These are phyloP conservation scores for Penicillium sp. DNA, from an alignment of 2,329 filamentous ascomycete species.

Conservation along the genomic window DNA sequence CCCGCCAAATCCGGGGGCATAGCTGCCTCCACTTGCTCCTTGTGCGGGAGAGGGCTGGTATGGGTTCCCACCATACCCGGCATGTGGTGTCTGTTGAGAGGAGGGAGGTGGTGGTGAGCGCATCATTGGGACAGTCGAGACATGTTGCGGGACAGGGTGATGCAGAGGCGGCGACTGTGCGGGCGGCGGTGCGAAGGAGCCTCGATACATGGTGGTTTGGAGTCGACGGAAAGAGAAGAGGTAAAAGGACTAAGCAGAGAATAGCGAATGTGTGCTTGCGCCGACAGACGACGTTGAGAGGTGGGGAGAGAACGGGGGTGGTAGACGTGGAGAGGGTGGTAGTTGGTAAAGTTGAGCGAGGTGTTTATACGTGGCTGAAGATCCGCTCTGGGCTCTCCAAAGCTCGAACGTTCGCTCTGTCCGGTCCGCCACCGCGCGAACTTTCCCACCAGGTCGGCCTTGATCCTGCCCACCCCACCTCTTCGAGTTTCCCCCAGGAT, in stretches of 20 bases:
- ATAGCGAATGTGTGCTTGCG: constrained; percentile 10
- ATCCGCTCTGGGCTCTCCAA: constrained; percentile 25
- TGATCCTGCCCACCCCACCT: constrained; percentile 18
- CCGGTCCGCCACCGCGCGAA: constrained; percentile 26
- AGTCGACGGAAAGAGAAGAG: constrained; percentile 12
- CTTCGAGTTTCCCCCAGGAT: constrained; percentile 19
- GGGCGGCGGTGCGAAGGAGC: constrained; percentile 73
- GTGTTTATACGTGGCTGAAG: constrained; percentile 39
- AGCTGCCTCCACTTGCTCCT: constrained; percentile 43
- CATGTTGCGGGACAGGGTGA: constrained; percentile 96
- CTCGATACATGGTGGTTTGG: constrained; percentile 71
- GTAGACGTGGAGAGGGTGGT: not conserved
- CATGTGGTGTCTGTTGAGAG: constrained; percentile 67
- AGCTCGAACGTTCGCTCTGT: constrained; percentile 22
- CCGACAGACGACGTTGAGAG: constrained; percentile 11
- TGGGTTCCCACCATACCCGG: constrained; percentile 51
- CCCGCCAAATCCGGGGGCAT: constrained; percentile 70
- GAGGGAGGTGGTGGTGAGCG: constrained; percentile 83
- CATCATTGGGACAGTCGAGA: constrained; percentile 95
- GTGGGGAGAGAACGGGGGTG: constrained; percentile 10
- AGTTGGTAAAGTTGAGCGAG: constrained; percentile 16
- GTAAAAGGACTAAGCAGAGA: constrained; percentile 9
- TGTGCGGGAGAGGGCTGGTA: constrained; percentile 50
- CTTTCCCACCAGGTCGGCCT: constrained; percentile 17
- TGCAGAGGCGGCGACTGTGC: constrained; percentile 87